phyloP scores from a whole-genome alignment of 495 filamentous ascomycete species.

The Rostrohypoxylon terebratum region DNA sequence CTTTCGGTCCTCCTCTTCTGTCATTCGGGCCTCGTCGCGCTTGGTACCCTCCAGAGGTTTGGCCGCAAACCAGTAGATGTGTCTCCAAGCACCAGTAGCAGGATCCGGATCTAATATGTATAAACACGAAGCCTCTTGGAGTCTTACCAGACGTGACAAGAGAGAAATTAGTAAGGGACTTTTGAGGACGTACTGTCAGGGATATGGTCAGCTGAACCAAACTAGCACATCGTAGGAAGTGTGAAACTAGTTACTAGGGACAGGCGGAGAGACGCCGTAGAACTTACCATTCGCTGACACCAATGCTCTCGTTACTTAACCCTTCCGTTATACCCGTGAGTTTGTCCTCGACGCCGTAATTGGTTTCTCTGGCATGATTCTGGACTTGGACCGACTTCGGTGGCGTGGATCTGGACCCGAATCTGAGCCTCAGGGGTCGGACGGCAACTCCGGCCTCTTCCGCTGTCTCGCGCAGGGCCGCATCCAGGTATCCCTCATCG shows the following conservation, averaged over 20 bases:
- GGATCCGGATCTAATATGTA: constrained; percentile 47
- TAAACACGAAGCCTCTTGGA: constrained; percentile 28
- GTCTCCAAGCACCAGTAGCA: constrained; percentile 50
- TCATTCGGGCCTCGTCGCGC: constrained; percentile 43
- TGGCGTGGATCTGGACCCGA: constrained; percentile 52
- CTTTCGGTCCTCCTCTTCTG: constrained; percentile 45
- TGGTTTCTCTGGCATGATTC: constrained; percentile 17
- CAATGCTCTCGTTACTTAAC: constrained; percentile 48
- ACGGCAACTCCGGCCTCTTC: constrained; percentile 59
- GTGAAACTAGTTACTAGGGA: constrained; percentile 8
- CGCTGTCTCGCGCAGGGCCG: constrained; percentile 59
- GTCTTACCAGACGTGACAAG: background rate
- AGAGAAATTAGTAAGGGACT: background rate
- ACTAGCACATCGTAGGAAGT: constrained; percentile 17
- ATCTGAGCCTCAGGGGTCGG: constrained; percentile 51
- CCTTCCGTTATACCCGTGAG: constrained; percentile 45
- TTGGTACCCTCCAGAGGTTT: constrained; percentile 38
- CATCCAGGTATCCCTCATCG: constrained; percentile 54
- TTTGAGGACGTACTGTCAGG: constrained; percentile 29
- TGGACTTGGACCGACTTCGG: constrained; percentile 30
- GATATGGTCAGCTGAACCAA: constrained; percentile 23
- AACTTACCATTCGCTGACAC: constrained; percentile 50
- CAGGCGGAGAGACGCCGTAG: background rate
- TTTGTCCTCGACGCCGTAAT: constrained; percentile 43
- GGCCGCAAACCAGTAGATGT: constrained; percentile 51